Conservation (phyloP, 2,329 filamentous ascomycete genomes). For the Diplodia intermedia region DNA sequence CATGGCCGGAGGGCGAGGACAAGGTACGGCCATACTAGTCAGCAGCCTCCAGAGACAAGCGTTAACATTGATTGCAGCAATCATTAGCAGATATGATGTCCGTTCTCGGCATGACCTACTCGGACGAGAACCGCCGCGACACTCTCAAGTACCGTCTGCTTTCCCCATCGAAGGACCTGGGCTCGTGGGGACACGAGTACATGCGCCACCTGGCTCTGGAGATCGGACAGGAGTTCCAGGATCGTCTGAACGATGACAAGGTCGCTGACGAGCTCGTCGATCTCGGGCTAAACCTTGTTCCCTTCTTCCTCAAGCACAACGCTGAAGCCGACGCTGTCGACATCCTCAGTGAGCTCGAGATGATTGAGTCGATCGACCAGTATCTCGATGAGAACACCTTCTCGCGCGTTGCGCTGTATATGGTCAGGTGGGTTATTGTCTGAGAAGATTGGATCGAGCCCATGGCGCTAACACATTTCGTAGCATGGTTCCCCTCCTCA, state of each 20-base stretch:
- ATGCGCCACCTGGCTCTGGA: slow-evolving; percentile 93
- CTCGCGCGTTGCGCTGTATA: slow-evolving; percentile 90
- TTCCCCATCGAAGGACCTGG: slow-evolving; percentile 88
- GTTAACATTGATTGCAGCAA: slow-evolving; percentile 53
- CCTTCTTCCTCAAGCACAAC: slow-evolving; percentile 95
- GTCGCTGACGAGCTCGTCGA: slow-evolving; percentile 83
- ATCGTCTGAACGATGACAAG: slow-evolving; percentile 84
- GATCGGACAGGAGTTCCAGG: slow-evolving; percentile 92
- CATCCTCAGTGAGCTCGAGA: slow-evolving; percentile 94
- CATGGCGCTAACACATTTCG: slow-evolving; percentile 38
- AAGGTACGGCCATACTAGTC: slow-evolving; percentile 63
- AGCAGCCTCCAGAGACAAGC: background rate
- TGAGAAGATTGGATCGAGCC: background rate
- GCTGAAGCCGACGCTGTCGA: slow-evolving; percentile 98
- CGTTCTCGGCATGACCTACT: slow-evolving; percentile 98
- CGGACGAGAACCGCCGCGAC: slow-evolving; percentile 93
- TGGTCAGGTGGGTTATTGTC: slow-evolving; percentile 69
- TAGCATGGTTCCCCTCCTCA: slow-evolving; percentile 94
- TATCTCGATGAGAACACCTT: slow-evolving; percentile 96
- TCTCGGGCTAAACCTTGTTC: slow-evolving; percentile 82
- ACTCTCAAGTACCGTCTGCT: slow-evolving; percentile 95
- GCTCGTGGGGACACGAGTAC: slow-evolving; percentile 98
- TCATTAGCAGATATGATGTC: slow-evolving; percentile 93
- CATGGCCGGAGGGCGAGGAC: slow-evolving; percentile 83
- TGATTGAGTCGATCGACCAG: slow-evolving; percentile 88